Percentiles rank a stretch among this genome's conserved stretches.
These are phyloP conservation scores for Rhodotorula diobovata DNA, from an alignment of 768 basidiomycete species.

Conservation along the genomic window DNA sequence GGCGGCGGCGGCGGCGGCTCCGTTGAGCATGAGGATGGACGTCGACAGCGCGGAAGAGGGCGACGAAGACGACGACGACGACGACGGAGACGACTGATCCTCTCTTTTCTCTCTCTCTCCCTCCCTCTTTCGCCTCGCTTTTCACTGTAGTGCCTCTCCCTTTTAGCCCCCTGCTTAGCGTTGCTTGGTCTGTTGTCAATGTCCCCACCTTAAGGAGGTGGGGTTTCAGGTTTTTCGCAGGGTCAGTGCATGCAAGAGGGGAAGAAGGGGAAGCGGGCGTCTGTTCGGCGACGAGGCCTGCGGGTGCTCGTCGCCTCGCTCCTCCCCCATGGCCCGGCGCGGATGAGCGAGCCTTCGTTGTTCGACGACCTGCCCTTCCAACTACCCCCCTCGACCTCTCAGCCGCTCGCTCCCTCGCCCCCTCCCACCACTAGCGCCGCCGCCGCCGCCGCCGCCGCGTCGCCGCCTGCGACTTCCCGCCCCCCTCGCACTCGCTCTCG, in stretches of 20 bases:
- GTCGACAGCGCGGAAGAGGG: not conserved
- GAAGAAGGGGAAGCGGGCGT: not conserved
- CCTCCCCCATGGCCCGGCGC: not conserved
- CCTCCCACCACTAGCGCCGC: not conserved
- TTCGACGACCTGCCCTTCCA: slow-evolving; percentile 2
- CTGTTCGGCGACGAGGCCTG: no score
- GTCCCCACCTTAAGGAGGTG: no score
- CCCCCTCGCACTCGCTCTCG: not conserved
- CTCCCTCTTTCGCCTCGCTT: no score
- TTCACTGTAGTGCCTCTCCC: no score
- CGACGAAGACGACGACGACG: not conserved
- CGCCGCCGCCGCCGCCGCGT: not conserved
- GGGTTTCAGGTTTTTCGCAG: no score
- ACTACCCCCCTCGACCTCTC: not conserved
- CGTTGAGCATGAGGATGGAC: not conserved
- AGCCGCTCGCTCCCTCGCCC: not conserved
- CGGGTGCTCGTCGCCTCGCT: not conserved
- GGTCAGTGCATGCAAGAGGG: not conserved
- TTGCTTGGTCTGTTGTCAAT: no score
- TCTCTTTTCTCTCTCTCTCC: no score
- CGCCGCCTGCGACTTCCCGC: not conserved
- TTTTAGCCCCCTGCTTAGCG: no score
- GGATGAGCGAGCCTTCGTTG: not conserved
- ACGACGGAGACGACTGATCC: no score
- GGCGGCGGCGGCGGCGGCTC: no score